Evolutionary conservation across 805 yeast species (phyloP).

Genomic region (Pichia californica): DNA sequence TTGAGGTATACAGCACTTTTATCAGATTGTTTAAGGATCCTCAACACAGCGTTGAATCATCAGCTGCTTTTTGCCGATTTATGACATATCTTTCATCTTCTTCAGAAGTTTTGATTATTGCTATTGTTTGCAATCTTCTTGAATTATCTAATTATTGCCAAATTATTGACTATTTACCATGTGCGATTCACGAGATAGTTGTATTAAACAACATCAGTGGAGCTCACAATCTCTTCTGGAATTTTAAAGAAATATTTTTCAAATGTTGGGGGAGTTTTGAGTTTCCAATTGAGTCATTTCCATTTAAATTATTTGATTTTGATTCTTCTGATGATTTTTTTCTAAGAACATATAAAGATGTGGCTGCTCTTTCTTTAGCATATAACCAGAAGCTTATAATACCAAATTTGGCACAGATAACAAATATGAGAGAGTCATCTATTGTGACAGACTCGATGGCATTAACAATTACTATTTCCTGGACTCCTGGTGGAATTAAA

Average conservation of each 20-base stretch:
- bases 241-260: slow-evolving; percentile 31
- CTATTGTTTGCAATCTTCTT: slow-evolving; percentile 35
- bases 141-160: slow-evolving; percentile 33
- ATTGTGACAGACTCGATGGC: slow-evolving; percentile 24
- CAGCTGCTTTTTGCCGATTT: slow-evolving; percentile 34
- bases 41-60: slow-evolving; percentile 32
- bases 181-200: slow-evolving; percentile 26
- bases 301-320: slow-evolving; percentile 36
- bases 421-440: slow-evolving; percentile 1
- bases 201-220: slow-evolving; percentile 9
- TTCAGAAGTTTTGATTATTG: slow-evolving; percentile 28
- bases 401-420: slow-evolving; percentile 13
- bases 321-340: slow-evolving; percentile 26
- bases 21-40: slow-evolving; percentile 30
- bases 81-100: slow-evolving; percentile 28
- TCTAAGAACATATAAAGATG: slow-evolving; percentile 28
- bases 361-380: slow-evolving; percentile 35
- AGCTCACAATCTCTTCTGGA: slow-evolving; percentile 25
- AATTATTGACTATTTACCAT: slow-evolving; percentile 27
- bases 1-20: slow-evolving; percentile 28
- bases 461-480: slow-evolving; percentile 33
- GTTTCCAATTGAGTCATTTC: slow-evolving; percentile 31
- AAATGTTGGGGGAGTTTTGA: slow-evolving; percentile 39
- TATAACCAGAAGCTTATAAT: slow-evolving; percentile 17
- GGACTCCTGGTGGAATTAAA: slow-evolving; percentile 21